Base-by-base conservation (phyloP, 768 basidiomycete genomes). In the Trametes cubensis region DNA sequence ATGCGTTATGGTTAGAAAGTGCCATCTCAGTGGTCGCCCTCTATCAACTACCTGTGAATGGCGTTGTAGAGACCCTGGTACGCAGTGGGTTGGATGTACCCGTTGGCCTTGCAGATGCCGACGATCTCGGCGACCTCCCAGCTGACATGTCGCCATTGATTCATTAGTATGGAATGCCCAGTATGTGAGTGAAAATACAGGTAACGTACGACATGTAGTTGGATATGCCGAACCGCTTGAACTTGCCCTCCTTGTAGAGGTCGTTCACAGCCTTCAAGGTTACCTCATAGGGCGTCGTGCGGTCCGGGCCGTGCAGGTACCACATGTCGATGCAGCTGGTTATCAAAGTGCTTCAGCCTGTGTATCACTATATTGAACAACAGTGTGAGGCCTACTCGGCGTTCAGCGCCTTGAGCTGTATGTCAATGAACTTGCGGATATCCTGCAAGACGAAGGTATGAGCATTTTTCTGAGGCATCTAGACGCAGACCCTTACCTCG, bases 41-140 rank as follows among this genome's bases (percentile, higher is more conserved):
- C 15, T 14, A 44, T 6, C 15, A 25, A 62, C 2, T 58, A 67
- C 70, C 73, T 53, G 60, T 78, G 74, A 15, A 83, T 70, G 6
- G 74, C 75, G 59, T 83, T 81, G 70, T 81, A 82, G 41, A 80
- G 55, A 2, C 76, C 78, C 64, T 84, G 81, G 66, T 83, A 83
- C 14, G 78, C 75, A 0, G 79, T 80, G 0, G 83, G 82, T 67
- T 74, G 73, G 63, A 85, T 75, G 73, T 77, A 83, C 26, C 78
- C 77, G 48, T 80, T 77, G 39, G 73, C 69, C 17, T 74, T 69
- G 61, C 81, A 80, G 48, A 79, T 76, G 30, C 57, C 66, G 41
- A 78, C 75, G 4, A 78, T 77, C 65, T 83, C 79, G 2, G 81
- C 79, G 20, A 82, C 78, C 64, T 82, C 76, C 75, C 77, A 78